Conservation (phyloP, 768 basidiomycete species). For the Kwoniella botswanensis region DNA sequence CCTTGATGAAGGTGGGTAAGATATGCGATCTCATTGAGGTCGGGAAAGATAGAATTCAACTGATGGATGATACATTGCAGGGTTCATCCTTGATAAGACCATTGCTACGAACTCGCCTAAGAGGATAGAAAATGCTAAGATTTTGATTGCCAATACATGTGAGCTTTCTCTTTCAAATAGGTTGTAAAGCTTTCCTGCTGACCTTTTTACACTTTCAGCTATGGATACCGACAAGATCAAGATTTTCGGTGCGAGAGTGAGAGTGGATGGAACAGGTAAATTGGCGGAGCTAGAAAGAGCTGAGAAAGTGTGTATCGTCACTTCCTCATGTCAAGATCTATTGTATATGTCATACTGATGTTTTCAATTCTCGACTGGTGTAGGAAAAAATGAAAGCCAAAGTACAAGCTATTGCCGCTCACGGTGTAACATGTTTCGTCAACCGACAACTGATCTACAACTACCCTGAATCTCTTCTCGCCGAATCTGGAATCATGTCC, state of each 20-base stretch:
- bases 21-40: too few species aligned
- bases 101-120: constrained; percentile 95
- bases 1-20: constrained; percentile 80
- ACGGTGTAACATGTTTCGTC: constrained; percentile 96
- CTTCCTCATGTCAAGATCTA: neutral
- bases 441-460: constrained; percentile 99
- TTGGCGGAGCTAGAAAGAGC: constrained; percentile 97
- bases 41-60: neutral
- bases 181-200: neutral
- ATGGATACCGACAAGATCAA: constrained; percentile 99
- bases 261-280: constrained; percentile 94
- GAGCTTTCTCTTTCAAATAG: too few species aligned
- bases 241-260: constrained; percentile 93
- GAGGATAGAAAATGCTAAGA: constrained; percentile 90
- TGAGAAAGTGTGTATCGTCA: constrained; percentile 69
- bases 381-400: constrained; percentile 99
- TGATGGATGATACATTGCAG: constrained; percentile 58
- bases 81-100: constrained; percentile 96
- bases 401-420: constrained; percentile 88
- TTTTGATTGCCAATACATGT: constrained; percentile 98
- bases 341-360: neutral
- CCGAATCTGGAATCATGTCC: constrained; percentile 91
- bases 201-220: constrained; percentile 63
- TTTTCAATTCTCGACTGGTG: neutral
- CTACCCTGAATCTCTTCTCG: constrained; percentile 93